These are phyloP conservation scores for Alternaria solani DNA, from an alignment of 2,329 filamentous ascomycete genomes.

Conservation along the genomic window DNA sequence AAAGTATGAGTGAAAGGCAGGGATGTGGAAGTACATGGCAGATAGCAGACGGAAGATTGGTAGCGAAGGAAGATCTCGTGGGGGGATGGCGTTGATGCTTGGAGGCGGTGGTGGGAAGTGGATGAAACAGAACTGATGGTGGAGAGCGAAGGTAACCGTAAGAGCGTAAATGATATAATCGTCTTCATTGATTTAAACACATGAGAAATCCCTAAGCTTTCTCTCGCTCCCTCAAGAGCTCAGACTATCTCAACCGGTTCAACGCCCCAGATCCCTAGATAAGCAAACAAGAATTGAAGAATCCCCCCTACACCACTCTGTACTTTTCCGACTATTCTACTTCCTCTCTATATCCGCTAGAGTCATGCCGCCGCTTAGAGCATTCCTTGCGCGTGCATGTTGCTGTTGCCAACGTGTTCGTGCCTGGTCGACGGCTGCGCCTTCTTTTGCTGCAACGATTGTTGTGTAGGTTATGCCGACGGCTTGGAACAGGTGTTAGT, in stretches of 20 bases:
- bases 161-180: background rate
- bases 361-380: slow-evolving; percentile 22
- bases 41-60: background rate
- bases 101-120: background rate
- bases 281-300: background rate
- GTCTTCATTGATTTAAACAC: background rate
- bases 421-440: slow-evolving; percentile 42
- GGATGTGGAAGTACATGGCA: background rate
- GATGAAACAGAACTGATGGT: background rate
- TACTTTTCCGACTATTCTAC: background rate
- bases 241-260: background rate
- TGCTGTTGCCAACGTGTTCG: slow-evolving; percentile 47
- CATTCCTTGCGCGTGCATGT: slow-evolving; percentile 30
- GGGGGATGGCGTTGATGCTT: background rate
- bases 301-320: too few relatives aligned
- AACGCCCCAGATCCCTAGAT: slow-evolving; percentile 1
- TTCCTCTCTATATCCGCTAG: slow-evolving; percentile 7
- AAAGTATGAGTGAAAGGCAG: background rate
- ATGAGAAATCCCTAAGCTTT: background rate
- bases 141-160: background rate
- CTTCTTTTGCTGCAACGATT: slow-evolving; percentile 44
- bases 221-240: background rate
- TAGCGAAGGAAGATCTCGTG: background rate
- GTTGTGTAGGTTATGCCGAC: slow-evolving; percentile 45
- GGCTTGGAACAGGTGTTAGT: slow-evolving; percentile 25